Conservation (phyloP, 257 asterid genomes). For the Hygrophila difformis region DNA sequence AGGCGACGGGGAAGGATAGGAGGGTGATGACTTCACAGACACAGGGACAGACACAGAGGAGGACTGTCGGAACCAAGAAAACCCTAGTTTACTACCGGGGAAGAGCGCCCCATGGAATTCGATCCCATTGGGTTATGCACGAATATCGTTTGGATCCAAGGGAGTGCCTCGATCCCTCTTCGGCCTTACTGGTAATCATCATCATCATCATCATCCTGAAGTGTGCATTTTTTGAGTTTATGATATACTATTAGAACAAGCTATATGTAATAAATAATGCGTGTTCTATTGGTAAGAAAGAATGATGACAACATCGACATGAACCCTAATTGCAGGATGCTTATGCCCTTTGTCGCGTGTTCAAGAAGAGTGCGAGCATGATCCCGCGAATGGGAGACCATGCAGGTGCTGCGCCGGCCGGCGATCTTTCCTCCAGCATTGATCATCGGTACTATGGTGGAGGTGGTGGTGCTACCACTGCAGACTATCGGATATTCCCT, state of each 20-base stretch:
- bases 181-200: conserved; percentile 56
- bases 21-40: too few species aligned
- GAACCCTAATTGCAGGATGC: conserved; percentile 88
- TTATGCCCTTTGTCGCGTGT: conserved; percentile 87
- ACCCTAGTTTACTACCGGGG: conserved; percentile 96
- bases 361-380: conserved; percentile 84
- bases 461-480: conserved; percentile 31
- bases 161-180: conserved; percentile 55
- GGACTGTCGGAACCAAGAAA: conserved; percentile 93
- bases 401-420: conserved; percentile 36
- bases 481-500: conserved; percentile 28
- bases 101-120: conserved; percentile 95
- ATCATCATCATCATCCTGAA: background rate
- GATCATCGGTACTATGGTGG: conserved; percentile 28
- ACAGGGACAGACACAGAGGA: conserved; percentile 63
- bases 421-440: conserved; percentile 54
- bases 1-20: conserved; percentile 96
- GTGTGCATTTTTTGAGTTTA: too few species aligned
- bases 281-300: too few species aligned
- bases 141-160: conserved; percentile 87
- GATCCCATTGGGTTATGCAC: conserved; percentile 98
- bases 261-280: too few species aligned
- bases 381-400: conserved; percentile 53
- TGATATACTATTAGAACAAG: too few species aligned
- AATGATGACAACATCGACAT: too few species aligned